Percentiles rank a stretch among this genome's conserved stretches.
Conservation (phyloP, 2,329 filamentous ascomycete species). For the Daldinia sp. region DNA sequence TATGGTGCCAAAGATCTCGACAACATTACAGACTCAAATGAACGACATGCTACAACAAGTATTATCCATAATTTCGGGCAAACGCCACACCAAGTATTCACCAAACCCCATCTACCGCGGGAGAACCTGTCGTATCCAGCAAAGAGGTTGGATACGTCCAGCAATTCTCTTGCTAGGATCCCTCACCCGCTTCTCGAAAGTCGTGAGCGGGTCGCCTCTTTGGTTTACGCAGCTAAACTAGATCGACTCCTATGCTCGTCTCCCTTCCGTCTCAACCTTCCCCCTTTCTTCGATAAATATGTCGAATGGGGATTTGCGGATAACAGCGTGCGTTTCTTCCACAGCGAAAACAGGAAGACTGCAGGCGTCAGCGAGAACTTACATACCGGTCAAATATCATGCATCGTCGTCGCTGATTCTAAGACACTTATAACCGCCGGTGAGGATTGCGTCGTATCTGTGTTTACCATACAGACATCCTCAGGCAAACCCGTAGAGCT, state of each 20-base stretch:
- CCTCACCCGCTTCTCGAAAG: conserved; percentile 80
- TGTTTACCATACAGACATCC: conserved; percentile 75
- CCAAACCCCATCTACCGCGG: conserved; percentile 77
- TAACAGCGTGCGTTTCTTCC: conserved; percentile 90
- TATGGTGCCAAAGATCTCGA: conserved; percentile 93
- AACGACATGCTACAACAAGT: conserved; percentile 86
- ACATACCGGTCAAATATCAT: conserved; percentile 88
- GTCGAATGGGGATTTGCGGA: conserved; percentile 97
- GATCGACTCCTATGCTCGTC: conserved; percentile 86
- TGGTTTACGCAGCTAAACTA: conserved; percentile 80
- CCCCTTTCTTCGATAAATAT: conserved; percentile 86
- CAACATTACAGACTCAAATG: conserved; percentile 85
- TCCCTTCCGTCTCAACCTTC: conserved; percentile 85
- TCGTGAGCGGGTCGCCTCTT: conserved; percentile 79
- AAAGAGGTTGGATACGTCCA: conserved; percentile 78
- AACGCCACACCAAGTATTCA: conserved; percentile 94
- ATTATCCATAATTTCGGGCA: conserved; percentile 99
- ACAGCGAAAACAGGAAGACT: conserved; percentile 79
- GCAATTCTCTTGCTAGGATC: conserved; percentile 78
- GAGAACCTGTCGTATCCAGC: conserved; percentile 72
- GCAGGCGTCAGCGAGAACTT: conserved; percentile 93
- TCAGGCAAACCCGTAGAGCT: conserved; percentile 78
- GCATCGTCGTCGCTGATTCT: conserved; percentile 85
- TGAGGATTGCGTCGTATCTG: conserved; percentile 88
- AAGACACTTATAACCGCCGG: conserved; percentile 91